Conservation (phyloP, 345 rosid species). For the Arabidopsis thaliana region DNA sequence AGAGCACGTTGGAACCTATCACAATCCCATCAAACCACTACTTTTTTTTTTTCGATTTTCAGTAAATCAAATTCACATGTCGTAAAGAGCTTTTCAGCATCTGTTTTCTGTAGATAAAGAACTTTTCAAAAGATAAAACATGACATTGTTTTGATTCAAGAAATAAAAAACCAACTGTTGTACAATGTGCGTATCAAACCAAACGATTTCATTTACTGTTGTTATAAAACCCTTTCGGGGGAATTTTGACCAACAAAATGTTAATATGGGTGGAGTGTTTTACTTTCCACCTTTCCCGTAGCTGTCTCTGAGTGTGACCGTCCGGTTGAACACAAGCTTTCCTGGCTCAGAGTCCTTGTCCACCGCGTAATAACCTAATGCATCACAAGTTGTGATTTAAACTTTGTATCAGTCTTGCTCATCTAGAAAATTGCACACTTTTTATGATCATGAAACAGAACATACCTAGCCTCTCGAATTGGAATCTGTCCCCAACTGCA, state of each 20-base stretch:
- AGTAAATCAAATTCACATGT: slow-evolving; percentile 28
- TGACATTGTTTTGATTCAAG: background rate
- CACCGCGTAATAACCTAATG: slow-evolving; percentile 75
- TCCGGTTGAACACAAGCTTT: slow-evolving; percentile 83
- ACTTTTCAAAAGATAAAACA: background rate
- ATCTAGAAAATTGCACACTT: background rate
- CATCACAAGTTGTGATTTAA: slow-evolving; percentile 32
- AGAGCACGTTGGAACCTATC: slow-evolving; percentile 24
- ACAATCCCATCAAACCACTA: slow-evolving; percentile 29
- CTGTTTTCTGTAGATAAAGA: background rate
- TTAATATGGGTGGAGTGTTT: slow-evolving; percentile 1
- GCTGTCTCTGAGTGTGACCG: slow-evolving; percentile 71
- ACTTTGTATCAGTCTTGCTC: background rate
- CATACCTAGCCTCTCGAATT: slow-evolving; percentile 93
- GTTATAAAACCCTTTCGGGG: background rate
- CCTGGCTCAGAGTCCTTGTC: slow-evolving; percentile 79
- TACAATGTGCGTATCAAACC: slow-evolving; percentile 27
- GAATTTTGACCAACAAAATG: slow-evolving; percentile 21
- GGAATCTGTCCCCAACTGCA: slow-evolving; percentile 71
- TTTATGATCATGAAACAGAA: slow-evolving; percentile 1
- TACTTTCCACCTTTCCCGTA: slow-evolving; percentile 62
- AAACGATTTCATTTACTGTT: slow-evolving; percentile 29
- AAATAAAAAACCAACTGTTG: slow-evolving; percentile 5
- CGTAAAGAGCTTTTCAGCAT: slow-evolving; percentile 1
- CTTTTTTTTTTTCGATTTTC: slow-evolving; percentile 13